Evolutionary conservation across 176 grass and related monocot species (phyloP).

Genomic region (Oryza coarctata): DNA sequence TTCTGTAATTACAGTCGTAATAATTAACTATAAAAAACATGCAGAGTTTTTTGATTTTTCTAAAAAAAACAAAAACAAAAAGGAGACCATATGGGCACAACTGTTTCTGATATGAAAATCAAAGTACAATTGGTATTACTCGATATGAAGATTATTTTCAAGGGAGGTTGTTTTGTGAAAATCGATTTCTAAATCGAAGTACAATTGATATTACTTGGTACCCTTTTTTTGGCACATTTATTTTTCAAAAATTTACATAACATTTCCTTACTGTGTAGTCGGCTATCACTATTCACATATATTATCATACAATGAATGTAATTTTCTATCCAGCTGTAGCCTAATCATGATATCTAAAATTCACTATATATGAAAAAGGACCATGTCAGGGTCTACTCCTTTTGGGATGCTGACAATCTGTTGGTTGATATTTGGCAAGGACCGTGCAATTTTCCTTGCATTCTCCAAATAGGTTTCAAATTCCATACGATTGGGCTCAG

Average conservation of each 20-base stretch:
- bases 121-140: background rate
- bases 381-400: conserved; percentile 45
- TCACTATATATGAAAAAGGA: conserved; percentile 58
- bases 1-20: background rate
- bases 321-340: background rate
- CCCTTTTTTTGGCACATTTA: background rate
- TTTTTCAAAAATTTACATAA: background rate
- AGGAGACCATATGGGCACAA: background rate
- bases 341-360: background rate
- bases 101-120: background rate
- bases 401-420: conserved; percentile 34
- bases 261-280: background rate
- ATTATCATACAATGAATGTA: background rate
- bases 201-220: background rate
- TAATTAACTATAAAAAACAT: background rate
- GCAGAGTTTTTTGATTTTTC: background rate
- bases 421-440: conserved; percentile 36
- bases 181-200: background rate
- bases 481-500: background rate
- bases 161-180: too few relatives aligned
- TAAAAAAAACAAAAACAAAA: background rate
- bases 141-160: background rate
- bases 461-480: conserved; percentile 55
- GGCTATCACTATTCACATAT: background rate
- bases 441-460: conserved; percentile 48